Conservation (phyloP, 176 grass and related monocot species). For the Urochloa ruziziensis region DNA sequence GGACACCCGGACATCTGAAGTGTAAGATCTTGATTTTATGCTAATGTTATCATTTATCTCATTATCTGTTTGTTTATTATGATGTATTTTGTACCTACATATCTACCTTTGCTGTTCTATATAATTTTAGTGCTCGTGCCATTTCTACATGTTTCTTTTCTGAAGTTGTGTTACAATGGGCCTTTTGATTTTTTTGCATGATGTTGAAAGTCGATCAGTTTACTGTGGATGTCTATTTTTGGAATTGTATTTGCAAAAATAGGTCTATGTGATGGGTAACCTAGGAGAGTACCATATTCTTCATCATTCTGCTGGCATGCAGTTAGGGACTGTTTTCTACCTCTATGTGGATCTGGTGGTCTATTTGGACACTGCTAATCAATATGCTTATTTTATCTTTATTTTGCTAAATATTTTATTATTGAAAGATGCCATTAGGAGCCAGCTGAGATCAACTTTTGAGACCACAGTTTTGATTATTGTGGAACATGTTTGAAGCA, state of each 20-base stretch:
- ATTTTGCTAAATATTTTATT: too few species aligned
- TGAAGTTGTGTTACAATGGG: slow-evolving; percentile 1
- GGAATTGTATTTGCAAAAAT: background rate
- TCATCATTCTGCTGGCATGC: background rate
- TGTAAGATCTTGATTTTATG: slow-evolving; percentile 55
- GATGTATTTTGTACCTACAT: slow-evolving; percentile 3
- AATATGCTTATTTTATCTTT: too few species aligned
- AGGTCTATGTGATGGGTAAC: background rate
- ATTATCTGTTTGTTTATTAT: slow-evolving; percentile 18
- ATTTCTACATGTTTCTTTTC: slow-evolving; percentile 22
- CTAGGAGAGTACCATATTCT: background rate
- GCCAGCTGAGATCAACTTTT: too few species aligned
- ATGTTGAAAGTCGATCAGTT: background rate
- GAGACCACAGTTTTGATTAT: too few species aligned
- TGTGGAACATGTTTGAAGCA: too few species aligned
- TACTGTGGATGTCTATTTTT: background rate
- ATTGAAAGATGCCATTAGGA: too few species aligned
- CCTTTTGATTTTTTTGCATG: background rate
- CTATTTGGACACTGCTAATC: too few species aligned
- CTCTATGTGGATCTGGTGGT: background rate
- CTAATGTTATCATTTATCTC: slow-evolving; percentile 6
- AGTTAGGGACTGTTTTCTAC: background rate
- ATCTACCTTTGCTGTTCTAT: background rate
- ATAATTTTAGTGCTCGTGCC: background rate
- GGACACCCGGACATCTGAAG: slow-evolving; percentile 43